Evolutionary conservation across 768 basidiomycete species (phyloP), one percentile per base, ranked within the genome.

Genomic region (Boletus fagicola): DNA sequence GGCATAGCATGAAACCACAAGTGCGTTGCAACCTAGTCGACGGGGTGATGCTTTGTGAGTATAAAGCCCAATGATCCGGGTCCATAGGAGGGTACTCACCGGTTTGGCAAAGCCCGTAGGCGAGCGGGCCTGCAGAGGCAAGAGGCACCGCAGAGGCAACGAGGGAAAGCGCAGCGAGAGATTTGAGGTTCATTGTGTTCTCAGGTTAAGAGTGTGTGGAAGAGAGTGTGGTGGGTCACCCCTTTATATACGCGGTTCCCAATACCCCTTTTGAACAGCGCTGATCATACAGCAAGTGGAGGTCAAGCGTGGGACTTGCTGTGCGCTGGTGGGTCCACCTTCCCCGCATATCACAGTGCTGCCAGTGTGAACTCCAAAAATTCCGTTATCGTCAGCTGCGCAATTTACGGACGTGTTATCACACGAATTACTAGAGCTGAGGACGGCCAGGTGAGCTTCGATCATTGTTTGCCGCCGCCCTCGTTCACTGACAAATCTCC

Each of bases 101-200:
- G 0, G 69, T 71, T 20, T 73, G 68, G 2, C 69, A 72, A 0
- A 56, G 0, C 0, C 4, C 72, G 5, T 71, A 71, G 0, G 59
- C 59, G 6, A 72, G 18, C 0, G 56, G 62, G 0, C 70, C 67
- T 0, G 67, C 70, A 0, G 55, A 45, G 8, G 43, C 51, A 3
- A 59, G 33, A 1, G 69, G 65, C 0, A 45, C 59, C 0, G 45
- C 58, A 1, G 62, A 54, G 20, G 60, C 58, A 22, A 43, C 52
- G n/a, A 72, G 56, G 7, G 65, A 22, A 13, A 73, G 52, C 2
- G 61, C 49, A 5, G 57, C 39, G 33, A 68, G 49, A 0, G 58
- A 60, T 43, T 66, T 68, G n/a, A 68, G 33, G 50, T 72, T 73
- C 70, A 68, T 72, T 12, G 40, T 57, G 39, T 16, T 59, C 13